These are phyloP conservation scores for Botryotinia calthae DNA, from an alignment of 2,329 filamentous ascomycete species.

Conservation along the genomic window DNA sequence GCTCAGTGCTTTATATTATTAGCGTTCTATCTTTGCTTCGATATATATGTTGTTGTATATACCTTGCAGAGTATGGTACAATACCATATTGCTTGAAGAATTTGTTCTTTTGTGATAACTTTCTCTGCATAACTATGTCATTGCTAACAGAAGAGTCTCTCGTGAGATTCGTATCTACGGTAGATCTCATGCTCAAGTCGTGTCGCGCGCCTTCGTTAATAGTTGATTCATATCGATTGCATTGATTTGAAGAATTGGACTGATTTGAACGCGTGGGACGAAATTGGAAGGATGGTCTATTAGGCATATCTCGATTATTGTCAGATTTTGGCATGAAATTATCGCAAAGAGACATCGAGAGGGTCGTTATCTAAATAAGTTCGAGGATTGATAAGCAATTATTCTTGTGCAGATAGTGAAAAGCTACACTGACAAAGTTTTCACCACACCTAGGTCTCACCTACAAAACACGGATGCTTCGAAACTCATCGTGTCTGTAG, in stretches of 20 bases:
- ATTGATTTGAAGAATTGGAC: background rate
- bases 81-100: background rate
- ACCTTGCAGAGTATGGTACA: background rate
- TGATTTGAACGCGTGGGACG: background rate
- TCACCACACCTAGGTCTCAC: background rate
- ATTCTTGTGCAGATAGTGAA: background rate
- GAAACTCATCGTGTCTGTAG: background rate
- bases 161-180: background rate
- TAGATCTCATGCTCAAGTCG: background rate
- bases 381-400: background rate
- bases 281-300: slow-evolving; percentile 3
- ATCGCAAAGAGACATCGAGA: background rate
- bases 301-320: background rate
- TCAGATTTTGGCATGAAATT: background rate
- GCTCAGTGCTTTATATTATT: background rate
- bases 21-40: background rate
- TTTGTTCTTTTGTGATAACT: background rate
- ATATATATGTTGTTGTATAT: background rate
- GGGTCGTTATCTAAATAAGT: background rate
- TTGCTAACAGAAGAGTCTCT: background rate
- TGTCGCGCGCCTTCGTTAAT: background rate
- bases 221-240: background rate
- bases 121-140: background rate
- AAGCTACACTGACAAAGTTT: background rate
- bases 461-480: background rate